Conservation (phyloP, 805 yeast species). For the Pichia ethanolica region DNA sequence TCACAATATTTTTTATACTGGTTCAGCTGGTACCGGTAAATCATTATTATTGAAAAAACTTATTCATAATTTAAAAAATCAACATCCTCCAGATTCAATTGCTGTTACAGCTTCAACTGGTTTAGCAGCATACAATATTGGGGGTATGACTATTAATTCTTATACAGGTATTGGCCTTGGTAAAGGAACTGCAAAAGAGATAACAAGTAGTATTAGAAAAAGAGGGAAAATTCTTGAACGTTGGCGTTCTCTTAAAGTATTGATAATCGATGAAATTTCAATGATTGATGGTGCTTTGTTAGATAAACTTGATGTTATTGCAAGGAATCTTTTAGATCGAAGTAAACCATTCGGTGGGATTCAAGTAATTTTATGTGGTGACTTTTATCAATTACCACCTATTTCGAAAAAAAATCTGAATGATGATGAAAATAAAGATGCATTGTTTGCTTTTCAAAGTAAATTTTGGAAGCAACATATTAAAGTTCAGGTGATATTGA, state of each 20-base stretch:
- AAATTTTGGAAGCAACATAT: conserved; percentile 54
- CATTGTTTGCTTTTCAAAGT: conserved; percentile 59
- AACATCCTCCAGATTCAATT: conserved; percentile 43
- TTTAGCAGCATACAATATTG: conserved; percentile 88
- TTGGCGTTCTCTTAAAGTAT: conserved; percentile 64
- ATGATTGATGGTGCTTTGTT: conserved; percentile 83
- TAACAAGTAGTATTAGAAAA: conserved; percentile 42
- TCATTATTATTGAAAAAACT: conserved; percentile 61
- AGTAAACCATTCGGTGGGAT: conserved; percentile 84
- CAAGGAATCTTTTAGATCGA: conserved; percentile 42
- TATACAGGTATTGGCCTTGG: conserved; percentile 86
- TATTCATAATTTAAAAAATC: conserved; percentile 42
- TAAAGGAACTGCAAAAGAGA: conserved; percentile 35
- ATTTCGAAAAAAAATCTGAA: conserved; percentile 32
- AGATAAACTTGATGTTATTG: conserved; percentile 67
- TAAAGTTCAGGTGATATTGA: conserved; percentile 47
- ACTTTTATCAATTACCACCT: conserved; percentile 89
- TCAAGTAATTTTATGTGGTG: conserved; percentile 87
- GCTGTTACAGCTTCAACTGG: conserved; percentile 97
- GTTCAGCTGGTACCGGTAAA: conserved; percentile 94
- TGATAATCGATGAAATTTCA: conserved; percentile 87
- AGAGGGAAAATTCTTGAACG: conserved; percentile 37
- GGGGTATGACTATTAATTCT: conserved; percentile 82
- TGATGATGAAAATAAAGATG: conserved; percentile 5
- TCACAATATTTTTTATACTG: conserved; percentile 78